phyloP scores from a whole-genome alignment of 1,284 basidiomycete species.

The Boletus semigastroideus region DNA sequence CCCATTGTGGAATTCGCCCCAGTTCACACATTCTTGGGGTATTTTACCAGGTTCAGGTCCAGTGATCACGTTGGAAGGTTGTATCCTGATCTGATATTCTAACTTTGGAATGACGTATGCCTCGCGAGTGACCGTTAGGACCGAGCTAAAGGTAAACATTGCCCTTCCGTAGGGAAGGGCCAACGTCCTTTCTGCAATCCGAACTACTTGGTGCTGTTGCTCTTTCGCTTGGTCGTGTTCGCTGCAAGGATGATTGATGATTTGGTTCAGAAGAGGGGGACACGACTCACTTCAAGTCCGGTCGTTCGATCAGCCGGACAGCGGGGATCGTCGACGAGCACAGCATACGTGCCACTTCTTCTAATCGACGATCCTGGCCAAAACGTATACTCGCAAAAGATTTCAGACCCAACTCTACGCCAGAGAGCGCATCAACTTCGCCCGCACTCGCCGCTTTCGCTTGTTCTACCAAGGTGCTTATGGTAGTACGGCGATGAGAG shows the following conservation, averaged over 20 bases:
- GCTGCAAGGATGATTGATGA: slow-evolving; percentile 37
- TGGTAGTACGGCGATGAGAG: slow-evolving; percentile 46
- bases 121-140: slow-evolving; percentile 69
- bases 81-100: slow-evolving; percentile 74
- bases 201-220: slow-evolving; percentile 75
- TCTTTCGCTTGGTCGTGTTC: slow-evolving; percentile 81
- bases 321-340: slow-evolving; percentile 72
- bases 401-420: slow-evolving; percentile 67
- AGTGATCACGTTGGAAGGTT: slow-evolving; percentile 65
- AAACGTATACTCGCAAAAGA: slow-evolving; percentile 84
- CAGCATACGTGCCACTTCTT: slow-evolving; percentile 86
- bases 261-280: background rate
- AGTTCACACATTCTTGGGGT: slow-evolving; percentile 69
- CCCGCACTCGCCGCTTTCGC: slow-evolving; percentile 50
- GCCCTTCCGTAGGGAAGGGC: slow-evolving; percentile 85
- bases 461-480: slow-evolving; percentile 50
- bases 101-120: slow-evolving; percentile 79
- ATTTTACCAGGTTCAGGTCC: slow-evolving; percentile 67
- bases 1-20: slow-evolving; percentile 98
- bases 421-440: slow-evolving; percentile 57
- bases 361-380: slow-evolving; percentile 80
- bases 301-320: slow-evolving; percentile 67
- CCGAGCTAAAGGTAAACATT: slow-evolving; percentile 83
- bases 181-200: slow-evolving; percentile 82
- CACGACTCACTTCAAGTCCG: slow-evolving; percentile 64